phyloP scores from a whole-genome alignment of 306 rosid genomes.

The Cajanus cajan region DNA sequence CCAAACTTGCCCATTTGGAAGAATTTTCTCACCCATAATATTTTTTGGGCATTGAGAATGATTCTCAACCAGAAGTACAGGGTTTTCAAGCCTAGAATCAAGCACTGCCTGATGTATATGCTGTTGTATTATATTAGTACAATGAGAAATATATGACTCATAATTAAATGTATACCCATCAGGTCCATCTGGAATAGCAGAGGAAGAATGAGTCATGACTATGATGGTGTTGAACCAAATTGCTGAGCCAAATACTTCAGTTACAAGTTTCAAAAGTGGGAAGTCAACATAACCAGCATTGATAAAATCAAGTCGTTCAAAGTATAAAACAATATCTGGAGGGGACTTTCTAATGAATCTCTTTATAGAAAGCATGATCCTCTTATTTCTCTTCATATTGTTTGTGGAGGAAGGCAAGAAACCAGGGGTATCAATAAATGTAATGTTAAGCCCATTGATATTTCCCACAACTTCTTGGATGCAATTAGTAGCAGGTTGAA shows the following conservation, averaged over 20 bases:
- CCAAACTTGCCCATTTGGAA: constrained; percentile 98
- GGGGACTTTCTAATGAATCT: constrained; percentile 79
- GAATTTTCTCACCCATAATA: constrained; percentile 74
- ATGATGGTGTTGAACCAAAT: constrained; percentile 93
- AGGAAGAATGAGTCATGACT: constrained; percentile 91
- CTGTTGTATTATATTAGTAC: constrained; percentile 66
- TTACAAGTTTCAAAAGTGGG: constrained; percentile 68
- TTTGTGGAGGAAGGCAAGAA: constrained; percentile 58
- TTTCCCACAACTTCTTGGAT: constrained; percentile 81
- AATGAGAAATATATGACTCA: constrained; percentile 61
- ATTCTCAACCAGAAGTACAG: constrained; percentile 87
- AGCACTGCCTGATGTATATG: constrained; percentile 78
- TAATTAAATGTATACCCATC: constrained; percentile 63
- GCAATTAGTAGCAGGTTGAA: constrained; percentile 80
- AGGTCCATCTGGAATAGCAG: constrained; percentile 78
- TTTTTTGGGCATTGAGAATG: constrained; percentile 80
- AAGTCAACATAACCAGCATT: constrained; percentile 47
- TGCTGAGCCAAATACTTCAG: constrained; percentile 81
- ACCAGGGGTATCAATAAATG: constrained; percentile 93
- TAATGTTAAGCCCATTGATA: constrained; percentile 65
- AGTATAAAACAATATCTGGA: constrained; percentile 88
- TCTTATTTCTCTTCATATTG: constrained; percentile 76
- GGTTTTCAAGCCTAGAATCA: constrained; percentile 86
- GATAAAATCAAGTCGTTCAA: constrained; percentile 82
- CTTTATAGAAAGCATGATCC: constrained; percentile 72